Evolutionary conservation across 192 early-diverging fungal species (phyloP).

Genomic region (Coemansia asiatica): DNA sequence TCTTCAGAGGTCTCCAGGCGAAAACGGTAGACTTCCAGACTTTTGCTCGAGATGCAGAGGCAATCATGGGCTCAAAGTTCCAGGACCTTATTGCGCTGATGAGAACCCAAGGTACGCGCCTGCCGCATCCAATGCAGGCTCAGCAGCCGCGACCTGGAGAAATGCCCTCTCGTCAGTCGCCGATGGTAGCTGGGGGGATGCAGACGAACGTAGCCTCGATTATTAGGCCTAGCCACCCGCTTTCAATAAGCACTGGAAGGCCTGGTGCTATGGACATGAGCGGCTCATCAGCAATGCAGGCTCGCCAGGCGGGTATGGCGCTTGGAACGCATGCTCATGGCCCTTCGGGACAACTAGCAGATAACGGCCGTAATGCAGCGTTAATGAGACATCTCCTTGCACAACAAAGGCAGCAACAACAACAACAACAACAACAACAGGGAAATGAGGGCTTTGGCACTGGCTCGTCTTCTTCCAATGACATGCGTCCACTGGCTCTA

Average conservation of each 20-base stretch:
- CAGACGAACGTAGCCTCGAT: background rate
- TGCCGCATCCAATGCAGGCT: slow-evolving; percentile 11
- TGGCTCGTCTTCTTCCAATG: slow-evolving; percentile 2
- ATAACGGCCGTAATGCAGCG: slow-evolving; percentile 16
- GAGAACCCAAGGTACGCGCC: slow-evolving; percentile 26
- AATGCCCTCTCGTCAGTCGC: slow-evolving; percentile 6
- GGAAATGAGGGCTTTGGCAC: background rate
- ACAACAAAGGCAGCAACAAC: slow-evolving; percentile 11
- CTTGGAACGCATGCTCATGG: background rate
- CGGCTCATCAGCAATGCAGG: background rate
- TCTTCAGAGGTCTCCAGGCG: slow-evolving; percentile 45
- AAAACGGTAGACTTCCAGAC: slow-evolving; percentile 35
- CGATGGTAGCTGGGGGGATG: slow-evolving; percentile 1
- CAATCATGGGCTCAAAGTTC: slow-evolving; percentile 46
- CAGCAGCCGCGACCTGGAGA: slow-evolving; percentile 11
- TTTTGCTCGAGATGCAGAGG: slow-evolving; percentile 42
- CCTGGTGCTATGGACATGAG: slow-evolving; percentile 16
- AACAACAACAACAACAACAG: background rate
- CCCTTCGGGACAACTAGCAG: background rate
- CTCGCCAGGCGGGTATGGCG: background rate
- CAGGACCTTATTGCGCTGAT: slow-evolving; percentile 39
- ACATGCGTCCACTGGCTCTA: slow-evolving; percentile 11
- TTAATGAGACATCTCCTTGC: slow-evolving; percentile 27
- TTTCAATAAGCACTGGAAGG: slow-evolving; percentile 6
- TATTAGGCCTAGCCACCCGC: slow-evolving; percentile 11